phyloP scores from a whole-genome alignment of 805 yeast species.

The Nakazawaea ambrosiae region DNA sequence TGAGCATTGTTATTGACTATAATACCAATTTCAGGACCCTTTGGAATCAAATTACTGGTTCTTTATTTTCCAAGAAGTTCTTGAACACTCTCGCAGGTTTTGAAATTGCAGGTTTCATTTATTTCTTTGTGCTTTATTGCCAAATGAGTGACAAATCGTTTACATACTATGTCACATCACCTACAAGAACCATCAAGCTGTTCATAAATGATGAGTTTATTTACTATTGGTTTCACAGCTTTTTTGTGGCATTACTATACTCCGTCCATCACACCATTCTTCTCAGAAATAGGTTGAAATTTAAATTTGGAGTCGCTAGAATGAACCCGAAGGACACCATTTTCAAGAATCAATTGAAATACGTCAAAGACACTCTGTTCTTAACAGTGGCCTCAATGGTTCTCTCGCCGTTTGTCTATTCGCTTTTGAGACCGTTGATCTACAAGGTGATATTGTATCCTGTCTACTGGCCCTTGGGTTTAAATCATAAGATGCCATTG shows the following conservation, averaged over 20 bases:
- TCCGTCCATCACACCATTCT: slow-evolving; percentile 42
- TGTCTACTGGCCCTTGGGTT: slow-evolving; percentile 24
- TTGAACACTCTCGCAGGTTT: slow-evolving; percentile 17
- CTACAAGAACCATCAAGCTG: slow-evolving; percentile 33
- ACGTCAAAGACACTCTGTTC: slow-evolving; percentile 31
- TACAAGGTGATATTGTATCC: slow-evolving; percentile 31
- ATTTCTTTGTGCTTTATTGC: slow-evolving; percentile 14
- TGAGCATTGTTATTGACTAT: slow-evolving; percentile 19
- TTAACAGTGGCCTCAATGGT: slow-evolving; percentile 24
- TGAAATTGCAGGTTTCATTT: slow-evolving; percentile 15
- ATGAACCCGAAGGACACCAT: slow-evolving; percentile 28
- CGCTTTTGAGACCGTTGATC: slow-evolving; percentile 31
- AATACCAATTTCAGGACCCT: slow-evolving; percentile 17
- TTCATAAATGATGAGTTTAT: slow-evolving; percentile 36
- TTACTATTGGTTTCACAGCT: slow-evolving; percentile 41
- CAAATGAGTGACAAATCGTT: slow-evolving; percentile 16
- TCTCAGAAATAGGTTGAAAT: slow-evolving; percentile 48
- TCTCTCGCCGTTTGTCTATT: slow-evolving; percentile 31
- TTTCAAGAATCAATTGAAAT: slow-evolving; percentile 16
- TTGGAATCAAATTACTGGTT: slow-evolving; percentile 20
- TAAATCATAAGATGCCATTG: slow-evolving; percentile 35
- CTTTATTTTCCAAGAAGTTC: slow-evolving; percentile 18
- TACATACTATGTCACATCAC: slow-evolving; percentile 22
- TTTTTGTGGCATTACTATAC: slow-evolving; percentile 36
- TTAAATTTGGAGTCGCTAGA: slow-evolving; percentile 35